Conservation (phyloP, 192 early-diverging fungal genomes). For the Neocallimastix lanati region DNA sequence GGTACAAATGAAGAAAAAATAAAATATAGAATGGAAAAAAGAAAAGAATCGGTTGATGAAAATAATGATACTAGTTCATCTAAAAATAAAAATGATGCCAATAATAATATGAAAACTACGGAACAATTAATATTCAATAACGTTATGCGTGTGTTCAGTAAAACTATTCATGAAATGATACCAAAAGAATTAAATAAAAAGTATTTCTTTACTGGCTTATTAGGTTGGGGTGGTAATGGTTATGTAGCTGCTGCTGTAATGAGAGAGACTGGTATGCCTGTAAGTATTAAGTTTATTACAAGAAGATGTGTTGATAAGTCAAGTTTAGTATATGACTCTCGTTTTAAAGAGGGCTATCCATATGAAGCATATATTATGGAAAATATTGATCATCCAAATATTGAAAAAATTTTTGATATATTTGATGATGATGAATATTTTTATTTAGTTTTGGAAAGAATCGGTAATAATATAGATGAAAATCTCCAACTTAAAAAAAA, state of each 20-base stretch:
- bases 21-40: neutral
- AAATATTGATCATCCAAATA: conserved; percentile 2
- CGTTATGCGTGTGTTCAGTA: conserved; percentile 8
- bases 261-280: neutral
- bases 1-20: neutral
- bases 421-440: neutral
- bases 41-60: neutral
- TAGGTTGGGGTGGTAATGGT: conserved; percentile 15
- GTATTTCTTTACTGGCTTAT: conserved; percentile 9
- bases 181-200: conserved; percentile 4
- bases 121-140: conserved; percentile 4
- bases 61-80: no score
- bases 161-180: conserved; percentile 3
- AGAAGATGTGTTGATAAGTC: neutral
- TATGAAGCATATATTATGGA: neutral
- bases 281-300: neutral
- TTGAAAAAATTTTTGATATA: neutral
- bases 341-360: neutral
- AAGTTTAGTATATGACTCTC: neutral
- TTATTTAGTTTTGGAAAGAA: neutral
- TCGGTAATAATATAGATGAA: neutral
- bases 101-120: neutral
- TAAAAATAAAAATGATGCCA: neutral
- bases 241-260: conserved; percentile 10
- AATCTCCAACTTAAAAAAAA: neutral